phyloP scores from a whole-genome alignment of 805 yeast species.

The Candida dajiaensis region DNA sequence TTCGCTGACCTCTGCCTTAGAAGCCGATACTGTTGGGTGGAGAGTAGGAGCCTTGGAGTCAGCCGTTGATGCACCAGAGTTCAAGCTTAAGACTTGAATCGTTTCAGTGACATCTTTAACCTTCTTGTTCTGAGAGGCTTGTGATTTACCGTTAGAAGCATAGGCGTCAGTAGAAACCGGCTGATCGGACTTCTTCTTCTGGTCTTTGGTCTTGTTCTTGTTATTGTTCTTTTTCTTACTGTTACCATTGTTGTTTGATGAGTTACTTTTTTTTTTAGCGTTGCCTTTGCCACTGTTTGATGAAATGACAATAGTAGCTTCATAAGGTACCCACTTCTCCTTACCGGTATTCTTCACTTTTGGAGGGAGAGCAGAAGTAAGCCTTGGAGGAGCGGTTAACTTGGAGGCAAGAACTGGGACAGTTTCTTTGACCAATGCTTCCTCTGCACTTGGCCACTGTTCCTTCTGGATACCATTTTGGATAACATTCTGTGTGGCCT shows the following conservation, averaged over 20 bases:
- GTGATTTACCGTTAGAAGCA: neutral
- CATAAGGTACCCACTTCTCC: conserved; percentile 66
- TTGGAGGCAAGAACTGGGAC: neutral
- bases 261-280: conserved; percentile 1
- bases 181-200: neutral
- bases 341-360: conserved; percentile 28
- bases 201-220: neutral
- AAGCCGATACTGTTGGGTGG: neutral
- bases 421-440: conserved; percentile 7
- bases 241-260: conserved; percentile 2
- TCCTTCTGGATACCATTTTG: conserved; percentile 7
- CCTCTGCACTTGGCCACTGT: conserved; percentile 20
- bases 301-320: conserved; percentile 29
- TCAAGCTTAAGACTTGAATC: neutral
- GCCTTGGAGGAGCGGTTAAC: conserved; percentile 1
- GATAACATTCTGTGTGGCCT: neutral
- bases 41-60: neutral
- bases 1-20: neutral
- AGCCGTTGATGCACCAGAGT: neutral
- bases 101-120: neutral
- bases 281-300: conserved; percentile 3
- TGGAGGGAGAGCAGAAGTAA: conserved; percentile 2
- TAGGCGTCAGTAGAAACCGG: neutral
- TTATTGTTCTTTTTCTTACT: neutral
- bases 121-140: neutral